phyloP scores from a whole-genome alignment of 2,329 filamentous ascomycete species.

The Cytospora chrysosperma region DNA sequence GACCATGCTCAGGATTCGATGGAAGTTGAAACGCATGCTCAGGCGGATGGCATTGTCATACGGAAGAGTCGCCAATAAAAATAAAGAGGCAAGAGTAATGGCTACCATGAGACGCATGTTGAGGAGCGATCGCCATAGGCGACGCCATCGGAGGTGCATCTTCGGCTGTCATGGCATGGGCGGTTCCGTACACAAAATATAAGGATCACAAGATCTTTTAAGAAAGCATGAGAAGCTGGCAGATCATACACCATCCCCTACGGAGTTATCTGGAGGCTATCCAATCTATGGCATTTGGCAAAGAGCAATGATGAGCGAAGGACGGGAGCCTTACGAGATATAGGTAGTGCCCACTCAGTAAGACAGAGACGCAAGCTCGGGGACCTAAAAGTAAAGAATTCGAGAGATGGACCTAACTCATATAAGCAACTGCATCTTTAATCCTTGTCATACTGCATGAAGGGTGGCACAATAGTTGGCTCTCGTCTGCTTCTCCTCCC shows the following conservation, averaged over 20 bases:
- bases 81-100: not conserved
- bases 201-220: not conserved
- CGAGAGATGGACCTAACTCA: not conserved
- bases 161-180: conserved; percentile 8
- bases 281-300: not conserved
- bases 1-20: conserved; percentile 30
- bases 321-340: not conserved
- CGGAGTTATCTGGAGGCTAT: not conserved
- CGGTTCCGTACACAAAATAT: too few relatives aligned
- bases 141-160: conserved; percentile 12
- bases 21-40: conserved; percentile 29
- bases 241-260: not conserved
- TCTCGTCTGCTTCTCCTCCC: not conserved
- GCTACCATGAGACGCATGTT: conserved; percentile 11
- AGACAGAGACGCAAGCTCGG: conserved; percentile 8
- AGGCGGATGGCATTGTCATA: conserved; percentile 32
- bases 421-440: not conserved
- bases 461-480: not conserved
- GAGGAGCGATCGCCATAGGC: conserved; percentile 9
- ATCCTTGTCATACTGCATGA: not conserved
- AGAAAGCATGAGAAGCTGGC: not conserved
- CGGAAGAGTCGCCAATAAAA: conserved; percentile 30
- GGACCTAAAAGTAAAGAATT: not conserved
- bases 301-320: not conserved
- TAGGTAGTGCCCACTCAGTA: not conserved